Evolutionary conservation across 1,284 basidiomycete species (phyloP), one percentile per base, ranked within the genome.

Genomic region (Rhodotorula sp.): DNA sequence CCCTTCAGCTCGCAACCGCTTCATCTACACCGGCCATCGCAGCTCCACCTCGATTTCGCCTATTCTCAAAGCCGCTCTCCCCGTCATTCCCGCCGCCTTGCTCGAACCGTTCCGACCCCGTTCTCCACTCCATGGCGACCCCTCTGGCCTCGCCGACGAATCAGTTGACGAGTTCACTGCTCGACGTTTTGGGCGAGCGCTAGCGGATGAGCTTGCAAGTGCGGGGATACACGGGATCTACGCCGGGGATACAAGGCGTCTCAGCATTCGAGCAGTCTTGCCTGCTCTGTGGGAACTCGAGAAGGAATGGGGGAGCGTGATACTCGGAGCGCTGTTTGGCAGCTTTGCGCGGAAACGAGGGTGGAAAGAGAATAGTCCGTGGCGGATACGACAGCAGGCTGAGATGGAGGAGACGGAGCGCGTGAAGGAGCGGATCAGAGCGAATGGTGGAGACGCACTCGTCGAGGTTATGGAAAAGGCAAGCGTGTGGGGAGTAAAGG

Each of bases 221-320:
- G 90, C 94, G 0, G 83, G 97, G 71, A 86, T 94, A 1, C 94
- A 97, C 77, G 95, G 94, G 0, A 90, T 99, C 69, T 97, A 96
- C 78, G 93, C 92, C 1, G 87, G 91, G 0, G 92, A 95, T 76
- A 86, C 92, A 5, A 82, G 89, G 1, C 77, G 82, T 47, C 81
- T 98, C 15, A 93, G 91, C 71, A 83, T 92, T 0, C 85, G 88
- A 3, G 85, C 91, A 6, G 85, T 91, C 1, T 91, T 97, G 77
- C 88, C 90, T 0, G 82, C 83, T 6, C 76, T 96, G 27, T 90
- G 72, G 85, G 88, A 34, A 82, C 87, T 0, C 89, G 84, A 86
- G 61, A 78, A 83, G 11, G 87, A 87, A 6, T 82, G 85, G 20
- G 90, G 90, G 0, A 88, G 90, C 54, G 82, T 94, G 29, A 77